These are phyloP conservation scores for Lactarius vividus DNA, from an alignment of 768 basidiomycete species.

Conservation along the genomic window DNA sequence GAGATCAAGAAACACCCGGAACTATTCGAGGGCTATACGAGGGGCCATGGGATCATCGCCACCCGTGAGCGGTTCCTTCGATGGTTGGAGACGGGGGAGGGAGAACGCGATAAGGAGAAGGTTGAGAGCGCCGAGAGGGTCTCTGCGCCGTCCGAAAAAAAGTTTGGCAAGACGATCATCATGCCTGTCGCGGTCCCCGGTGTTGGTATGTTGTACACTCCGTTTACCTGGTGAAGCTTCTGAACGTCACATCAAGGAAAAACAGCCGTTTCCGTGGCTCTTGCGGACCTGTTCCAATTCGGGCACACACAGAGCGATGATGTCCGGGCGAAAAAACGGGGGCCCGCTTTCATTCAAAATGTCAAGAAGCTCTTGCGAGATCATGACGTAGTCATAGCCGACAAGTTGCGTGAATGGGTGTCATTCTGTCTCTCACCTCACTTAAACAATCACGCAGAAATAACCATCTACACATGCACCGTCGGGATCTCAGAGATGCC, in stretches of 20 bases:
- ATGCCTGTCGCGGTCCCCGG: conserved; percentile 90
- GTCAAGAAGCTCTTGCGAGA: conserved; percentile 56
- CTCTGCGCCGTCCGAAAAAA: conserved; percentile 26
- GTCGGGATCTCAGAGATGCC: conserved; percentile 54
- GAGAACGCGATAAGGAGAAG: conserved; percentile 32
- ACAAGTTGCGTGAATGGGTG: conserved; percentile 62
- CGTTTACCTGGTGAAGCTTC: background rate
- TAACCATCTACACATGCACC: conserved; percentile 50
- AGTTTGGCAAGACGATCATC: conserved; percentile 74
- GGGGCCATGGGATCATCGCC: conserved; percentile 82
- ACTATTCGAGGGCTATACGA: conserved; percentile 60
- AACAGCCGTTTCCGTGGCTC: conserved; percentile 78
- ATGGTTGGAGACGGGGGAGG: conserved; percentile 58
- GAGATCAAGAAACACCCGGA: conserved; percentile 63
- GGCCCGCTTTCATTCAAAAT: conserved; percentile 66
- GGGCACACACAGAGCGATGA: conserved; percentile 96
- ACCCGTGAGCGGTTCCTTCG: conserved; percentile 74
- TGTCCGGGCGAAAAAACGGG: conserved; percentile 71
- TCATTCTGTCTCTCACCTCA: background rate
- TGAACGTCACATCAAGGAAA: conserved; percentile 57
- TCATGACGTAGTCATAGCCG: conserved; percentile 83
- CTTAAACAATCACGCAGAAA: conserved; percentile 82
- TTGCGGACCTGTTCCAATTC: conserved; percentile 79
- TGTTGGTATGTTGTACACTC: conserved; percentile 60
- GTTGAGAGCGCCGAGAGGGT: conserved; percentile 34